Conservation (phyloP, 306 rosid genomes). For the Clitoria ternatea region DNA sequence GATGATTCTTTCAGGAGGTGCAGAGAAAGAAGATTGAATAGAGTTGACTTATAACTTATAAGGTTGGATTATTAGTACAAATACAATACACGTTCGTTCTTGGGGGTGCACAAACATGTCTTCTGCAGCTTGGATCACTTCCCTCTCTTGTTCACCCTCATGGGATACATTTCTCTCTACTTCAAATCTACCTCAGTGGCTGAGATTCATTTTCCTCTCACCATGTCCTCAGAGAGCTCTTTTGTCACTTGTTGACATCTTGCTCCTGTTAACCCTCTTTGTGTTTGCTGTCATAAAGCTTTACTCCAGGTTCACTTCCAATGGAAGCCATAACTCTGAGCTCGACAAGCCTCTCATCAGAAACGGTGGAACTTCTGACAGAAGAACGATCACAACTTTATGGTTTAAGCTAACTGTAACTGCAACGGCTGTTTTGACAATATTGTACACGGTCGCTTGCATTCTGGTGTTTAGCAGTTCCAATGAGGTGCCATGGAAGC, state of each 20-base stretch:
- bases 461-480: constrained; percentile 37
- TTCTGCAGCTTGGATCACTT: constrained; percentile 51
- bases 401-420: constrained; percentile 60
- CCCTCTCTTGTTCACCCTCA: constrained; percentile 51
- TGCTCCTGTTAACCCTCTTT: constrained; percentile 50
- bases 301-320: constrained; percentile 41
- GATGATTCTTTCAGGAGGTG: constrained; percentile 19
- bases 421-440: constrained; percentile 40
- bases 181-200: constrained; percentile 47
- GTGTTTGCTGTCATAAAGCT: constrained; percentile 51
- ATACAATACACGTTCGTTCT: neutral
- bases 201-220: constrained; percentile 65
- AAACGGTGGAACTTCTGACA: constrained; percentile 5
- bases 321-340: constrained; percentile 26
- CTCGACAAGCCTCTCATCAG: constrained; percentile 52
- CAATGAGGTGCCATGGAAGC: constrained; percentile 45
- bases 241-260: constrained; percentile 40
- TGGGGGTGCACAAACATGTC: constrained; percentile 34
- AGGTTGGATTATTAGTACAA: neutral
- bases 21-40: neutral
- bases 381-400: constrained; percentile 53
- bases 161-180: constrained; percentile 15
- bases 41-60: neutral
- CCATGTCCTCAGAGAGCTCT: constrained; percentile 91
- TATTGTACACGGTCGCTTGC: constrained; percentile 42